Conservation (phyloP, 352 stramenopile species). For the Halophytophthora polymorphica region DNA sequence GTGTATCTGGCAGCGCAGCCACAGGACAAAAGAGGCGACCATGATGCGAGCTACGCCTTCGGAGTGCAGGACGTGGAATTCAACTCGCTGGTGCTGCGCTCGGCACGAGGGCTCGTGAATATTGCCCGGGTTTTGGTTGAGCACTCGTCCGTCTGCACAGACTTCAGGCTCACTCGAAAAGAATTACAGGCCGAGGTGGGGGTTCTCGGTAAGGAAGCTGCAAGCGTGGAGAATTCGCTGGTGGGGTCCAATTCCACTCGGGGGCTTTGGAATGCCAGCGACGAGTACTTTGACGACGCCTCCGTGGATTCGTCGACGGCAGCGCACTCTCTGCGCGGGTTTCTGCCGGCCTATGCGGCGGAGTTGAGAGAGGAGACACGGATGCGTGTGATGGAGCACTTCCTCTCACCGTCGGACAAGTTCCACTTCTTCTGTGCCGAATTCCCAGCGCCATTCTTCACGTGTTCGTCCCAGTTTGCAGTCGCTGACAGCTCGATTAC, state of each 20-base stretch:
- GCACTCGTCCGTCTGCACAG: conserved; percentile 54
- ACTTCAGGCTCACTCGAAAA: conserved; percentile 38
- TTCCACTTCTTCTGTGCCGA: conserved; percentile 77
- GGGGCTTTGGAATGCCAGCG: conserved; percentile 68
- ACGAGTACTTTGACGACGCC: conserved; percentile 53
- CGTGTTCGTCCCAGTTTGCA: conserved; percentile 26
- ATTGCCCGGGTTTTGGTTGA: conserved; percentile 65
- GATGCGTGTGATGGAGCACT: conserved; percentile 66
- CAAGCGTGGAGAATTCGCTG: conserved; percentile 36
- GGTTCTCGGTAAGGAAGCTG: conserved; percentile 21
- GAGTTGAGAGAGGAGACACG: conserved; percentile 46
- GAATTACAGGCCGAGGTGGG: conserved; percentile 46
- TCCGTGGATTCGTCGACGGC: conserved; percentile 19
- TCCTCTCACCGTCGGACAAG: conserved; percentile 50
- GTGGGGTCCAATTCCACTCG: conserved; percentile 30
- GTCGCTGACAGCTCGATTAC: conserved; percentile 2
- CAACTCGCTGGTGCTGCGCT: conserved; percentile 73
- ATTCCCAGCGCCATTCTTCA: conserved; percentile 62
- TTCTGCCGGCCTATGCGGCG: conserved; percentile 57
- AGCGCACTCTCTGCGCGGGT: conserved; percentile 47
- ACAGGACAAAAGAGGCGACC: not conserved
- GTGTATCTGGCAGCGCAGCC: conserved; percentile 56
- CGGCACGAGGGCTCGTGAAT: conserved; percentile 50
- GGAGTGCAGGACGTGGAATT: conserved; percentile 78
- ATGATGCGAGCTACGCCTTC: conserved; percentile 20